A percentile compares a stretch with the other conserved stretches of the same genome.
Conservation (phyloP, 2,329 filamentous ascomycete species). For the Aspergillus proliferans region DNA sequence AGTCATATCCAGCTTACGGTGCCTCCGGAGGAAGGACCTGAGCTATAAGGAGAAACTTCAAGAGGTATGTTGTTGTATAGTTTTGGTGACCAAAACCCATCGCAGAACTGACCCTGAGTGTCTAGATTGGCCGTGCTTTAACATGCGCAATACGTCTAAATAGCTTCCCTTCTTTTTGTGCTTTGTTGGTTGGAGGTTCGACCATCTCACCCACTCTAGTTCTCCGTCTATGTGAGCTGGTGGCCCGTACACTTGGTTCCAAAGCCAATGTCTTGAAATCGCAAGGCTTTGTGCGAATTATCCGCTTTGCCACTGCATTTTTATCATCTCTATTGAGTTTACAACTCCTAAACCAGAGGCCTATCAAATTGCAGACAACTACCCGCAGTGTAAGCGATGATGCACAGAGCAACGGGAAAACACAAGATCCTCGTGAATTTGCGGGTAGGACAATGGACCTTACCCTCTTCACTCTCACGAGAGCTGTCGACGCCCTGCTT, state of each 20-base stretch:
- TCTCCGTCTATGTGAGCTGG: slow-evolving; percentile 19
- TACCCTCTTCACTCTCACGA: slow-evolving; percentile 68
- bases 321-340: slow-evolving; percentile 47
- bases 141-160: slow-evolving; percentile 37
- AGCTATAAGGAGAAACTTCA: slow-evolving; percentile 27
- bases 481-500: slow-evolving; percentile 66
- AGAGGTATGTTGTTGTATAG: slow-evolving; percentile 25
- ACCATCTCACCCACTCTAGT: slow-evolving; percentile 38
- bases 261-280: slow-evolving; percentile 14
- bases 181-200: slow-evolving; percentile 46
- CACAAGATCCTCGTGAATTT: slow-evolving; percentile 26
- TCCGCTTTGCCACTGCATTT: slow-evolving; percentile 41
- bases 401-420: slow-evolving; percentile 4
- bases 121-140: slow-evolving; percentile 35
- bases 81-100: neutral
- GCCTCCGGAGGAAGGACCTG: slow-evolving; percentile 27
- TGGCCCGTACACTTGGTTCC: slow-evolving; percentile 14
- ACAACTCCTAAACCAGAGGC: slow-evolving; percentile 40
- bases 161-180: slow-evolving; percentile 50
- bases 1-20: slow-evolving; percentile 34
- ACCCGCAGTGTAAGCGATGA: slow-evolving; percentile 5
- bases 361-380: slow-evolving; percentile 13
- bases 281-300: slow-evolving; percentile 14
- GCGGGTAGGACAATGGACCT: slow-evolving; percentile 75
- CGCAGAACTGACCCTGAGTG: slow-evolving; percentile 14